Conservation (phyloP, 805 yeast genomes). For the Metschnikowia henanensis region DNA sequence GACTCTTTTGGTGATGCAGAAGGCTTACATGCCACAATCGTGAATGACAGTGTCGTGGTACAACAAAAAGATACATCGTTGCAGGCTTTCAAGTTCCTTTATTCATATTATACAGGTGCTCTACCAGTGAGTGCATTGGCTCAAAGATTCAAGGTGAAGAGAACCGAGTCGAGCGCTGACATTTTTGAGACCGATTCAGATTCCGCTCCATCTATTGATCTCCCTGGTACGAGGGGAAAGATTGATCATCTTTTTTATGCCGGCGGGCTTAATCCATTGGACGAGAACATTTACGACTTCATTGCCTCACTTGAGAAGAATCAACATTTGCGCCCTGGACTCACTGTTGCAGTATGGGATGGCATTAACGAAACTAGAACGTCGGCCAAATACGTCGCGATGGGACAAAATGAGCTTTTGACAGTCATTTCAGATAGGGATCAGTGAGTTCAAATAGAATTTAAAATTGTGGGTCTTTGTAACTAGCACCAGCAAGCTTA, state of each 20-base stretch:
- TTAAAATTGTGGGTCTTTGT: conserved; percentile 43
- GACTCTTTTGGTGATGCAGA: conserved; percentile 55
- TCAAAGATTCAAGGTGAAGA: conserved; percentile 26
- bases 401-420: conserved; percentile 70
- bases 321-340: conserved; percentile 42
- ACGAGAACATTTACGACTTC: conserved; percentile 63
- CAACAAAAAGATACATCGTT: conserved; percentile 62
- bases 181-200: conserved; percentile 1
- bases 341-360: conserved; percentile 53
- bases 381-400: conserved; percentile 61
- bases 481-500: conserved; percentile 52
- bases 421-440: conserved; percentile 40
- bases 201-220: conserved; percentile 3
- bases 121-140: conserved; percentile 20
- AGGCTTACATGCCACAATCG: conserved; percentile 72
- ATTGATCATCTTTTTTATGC: conserved; percentile 42
- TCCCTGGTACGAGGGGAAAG: conserved; percentile 7
- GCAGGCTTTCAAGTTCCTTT: conserved; percentile 55
- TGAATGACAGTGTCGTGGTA: conserved; percentile 67
- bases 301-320: conserved; percentile 44
- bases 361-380: conserved; percentile 49
- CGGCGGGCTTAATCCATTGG: conserved; percentile 68
- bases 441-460: background rate
- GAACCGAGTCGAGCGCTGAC: conserved; percentile 16
- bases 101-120: conserved; percentile 32